Conservation (phyloP, 1,139 yeast species). For the Hyphopichia buzzinii region DNA sequence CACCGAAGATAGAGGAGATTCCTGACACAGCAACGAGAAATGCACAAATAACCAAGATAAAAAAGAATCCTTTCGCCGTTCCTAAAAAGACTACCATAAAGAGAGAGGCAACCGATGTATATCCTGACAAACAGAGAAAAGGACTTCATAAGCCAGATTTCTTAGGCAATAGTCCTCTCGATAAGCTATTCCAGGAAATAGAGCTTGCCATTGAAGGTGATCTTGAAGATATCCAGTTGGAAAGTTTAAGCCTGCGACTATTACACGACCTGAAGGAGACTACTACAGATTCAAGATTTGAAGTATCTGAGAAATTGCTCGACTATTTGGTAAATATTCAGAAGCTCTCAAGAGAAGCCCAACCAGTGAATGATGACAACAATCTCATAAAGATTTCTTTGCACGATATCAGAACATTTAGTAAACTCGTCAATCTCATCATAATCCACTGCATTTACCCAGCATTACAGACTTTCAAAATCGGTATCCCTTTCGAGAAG, state of each 20-base stretch:
- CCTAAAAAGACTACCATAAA: slow-evolving; percentile 29
- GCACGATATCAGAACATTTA: slow-evolving; percentile 77
- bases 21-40: slow-evolving; percentile 1
- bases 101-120: slow-evolving; percentile 34
- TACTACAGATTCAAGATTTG: slow-evolving; percentile 12
- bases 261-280: too few species aligned
- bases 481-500: slow-evolving; percentile 66
- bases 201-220: slow-evolving; percentile 25
- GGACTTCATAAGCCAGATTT: slow-evolving; percentile 38
- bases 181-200: slow-evolving; percentile 30
- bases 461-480: slow-evolving; percentile 47
- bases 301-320: slow-evolving; percentile 28
- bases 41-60: neutral
- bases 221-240: slow-evolving; percentile 24
- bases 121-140: slow-evolving; percentile 22
- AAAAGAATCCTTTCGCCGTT: slow-evolving; percentile 34
- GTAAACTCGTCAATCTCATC: slow-evolving; percentile 59
- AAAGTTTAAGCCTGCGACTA: slow-evolving; percentile 9
- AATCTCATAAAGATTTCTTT: slow-evolving; percentile 68
- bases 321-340: slow-evolving; percentile 37
- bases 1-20: slow-evolving; percentile 30
- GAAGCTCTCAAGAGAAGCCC: slow-evolving; percentile 24
- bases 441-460: slow-evolving; percentile 74
- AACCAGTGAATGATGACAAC: slow-evolving; percentile 18
- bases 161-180: slow-evolving; percentile 33